phyloP scores from a whole-genome alignment of 345 rosid genomes.

The Punica granatum region DNA sequence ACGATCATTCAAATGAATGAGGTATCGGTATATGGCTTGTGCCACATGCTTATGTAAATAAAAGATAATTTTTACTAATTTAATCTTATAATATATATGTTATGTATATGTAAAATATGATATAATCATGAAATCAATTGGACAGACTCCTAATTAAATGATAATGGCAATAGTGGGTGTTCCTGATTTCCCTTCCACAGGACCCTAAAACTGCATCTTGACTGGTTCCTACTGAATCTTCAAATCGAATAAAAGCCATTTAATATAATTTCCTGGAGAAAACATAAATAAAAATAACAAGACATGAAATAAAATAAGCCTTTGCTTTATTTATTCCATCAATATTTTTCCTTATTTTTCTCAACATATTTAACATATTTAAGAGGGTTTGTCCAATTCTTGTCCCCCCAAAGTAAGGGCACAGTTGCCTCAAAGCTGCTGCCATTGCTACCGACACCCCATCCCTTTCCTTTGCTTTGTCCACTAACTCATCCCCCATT shows the following conservation, averaged over 20 bases:
- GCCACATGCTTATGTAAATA: too few relatives aligned
- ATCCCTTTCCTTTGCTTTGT: conserved; percentile 51
- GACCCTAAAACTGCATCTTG: background rate
- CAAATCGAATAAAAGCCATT: background rate
- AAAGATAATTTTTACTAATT: too few relatives aligned
- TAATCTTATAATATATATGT: too few relatives aligned
- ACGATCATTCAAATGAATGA: too few relatives aligned
- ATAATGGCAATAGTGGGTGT: background rate
- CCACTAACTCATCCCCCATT: conserved; percentile 35
- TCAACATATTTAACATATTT: background rate
- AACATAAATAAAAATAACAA: background rate
- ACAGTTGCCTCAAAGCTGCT: conserved; percentile 64
- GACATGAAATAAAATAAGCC: background rate
- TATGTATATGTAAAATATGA: too few relatives aligned
- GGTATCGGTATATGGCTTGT: too few relatives aligned
- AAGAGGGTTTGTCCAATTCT: conserved; percentile 41
- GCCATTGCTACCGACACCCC: conserved; percentile 67
- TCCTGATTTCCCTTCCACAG: background rate
- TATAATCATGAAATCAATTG: background rate
- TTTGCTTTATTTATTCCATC: background rate
- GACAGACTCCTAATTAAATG: background rate
- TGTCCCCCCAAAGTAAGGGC: conserved; percentile 61
- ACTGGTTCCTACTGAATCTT: background rate
- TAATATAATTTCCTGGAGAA: background rate
- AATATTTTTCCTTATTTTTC: background rate